phyloP scores from a whole-genome alignment of 2,329 filamentous ascomycete species.

The Didymella arachidicola region DNA sequence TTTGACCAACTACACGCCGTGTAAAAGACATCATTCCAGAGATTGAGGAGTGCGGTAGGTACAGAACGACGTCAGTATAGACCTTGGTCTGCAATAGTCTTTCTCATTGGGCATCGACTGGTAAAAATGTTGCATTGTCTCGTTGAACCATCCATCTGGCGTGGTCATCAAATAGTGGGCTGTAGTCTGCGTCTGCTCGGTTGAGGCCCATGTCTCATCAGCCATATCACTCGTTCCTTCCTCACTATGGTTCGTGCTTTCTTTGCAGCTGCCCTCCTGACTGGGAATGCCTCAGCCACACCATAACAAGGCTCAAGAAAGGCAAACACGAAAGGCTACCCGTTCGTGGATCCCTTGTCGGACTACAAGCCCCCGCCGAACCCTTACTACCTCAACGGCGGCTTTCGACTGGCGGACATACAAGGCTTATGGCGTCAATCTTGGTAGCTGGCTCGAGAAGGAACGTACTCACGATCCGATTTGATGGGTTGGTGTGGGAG shows the following conservation, averaged over 20 bases:
- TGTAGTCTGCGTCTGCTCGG: background rate
- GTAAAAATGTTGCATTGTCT: background rate
- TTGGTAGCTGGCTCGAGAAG: conserved; percentile 45
- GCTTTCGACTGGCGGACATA: conserved; percentile 21
- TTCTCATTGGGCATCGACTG: background rate
- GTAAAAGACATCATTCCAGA: background rate
- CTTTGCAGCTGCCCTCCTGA: background rate
- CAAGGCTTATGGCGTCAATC: conserved; percentile 28
- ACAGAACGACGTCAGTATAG: background rate
- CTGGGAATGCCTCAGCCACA: background rate
- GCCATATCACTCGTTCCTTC: background rate
- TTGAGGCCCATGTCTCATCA: background rate
- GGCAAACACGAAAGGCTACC: background rate
- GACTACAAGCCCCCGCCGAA: background rate
- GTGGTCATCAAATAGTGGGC: background rate
- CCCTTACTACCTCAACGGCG: background rate
- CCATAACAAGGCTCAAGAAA: background rate
- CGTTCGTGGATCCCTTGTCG: background rate
- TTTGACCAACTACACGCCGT: background rate
- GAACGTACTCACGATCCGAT: conserved; percentile 35
- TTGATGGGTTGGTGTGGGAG: conserved; percentile 30
- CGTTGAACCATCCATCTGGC: background rate
- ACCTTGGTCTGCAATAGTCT: background rate
- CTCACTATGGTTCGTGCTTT: background rate
- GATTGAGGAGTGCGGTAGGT: background rate